Base-by-base conservation (phyloP, 2,329 filamentous ascomycete species). In the Phyllosticta citribraziliensis region DNA sequence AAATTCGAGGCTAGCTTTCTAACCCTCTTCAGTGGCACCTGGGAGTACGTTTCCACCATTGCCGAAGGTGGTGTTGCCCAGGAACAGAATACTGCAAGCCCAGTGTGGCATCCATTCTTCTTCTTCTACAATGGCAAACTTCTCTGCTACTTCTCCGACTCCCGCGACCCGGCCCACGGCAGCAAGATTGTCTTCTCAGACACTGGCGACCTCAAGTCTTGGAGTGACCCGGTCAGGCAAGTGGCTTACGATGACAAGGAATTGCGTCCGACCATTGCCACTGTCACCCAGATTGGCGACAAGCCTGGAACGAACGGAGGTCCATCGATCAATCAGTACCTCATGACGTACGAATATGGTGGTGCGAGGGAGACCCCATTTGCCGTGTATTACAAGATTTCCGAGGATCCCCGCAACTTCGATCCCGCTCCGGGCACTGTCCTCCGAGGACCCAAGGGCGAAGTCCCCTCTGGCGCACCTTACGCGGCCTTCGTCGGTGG, bases 71-170 rank as follows among this genome's bases (percentile, higher is more conserved):
- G 85, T n/a, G 78, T 78, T 55, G 85, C 86, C 2, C 67, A 76
- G 0, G 82, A 86, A 2, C 79, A 83, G 67, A 88, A 89, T 67
- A 86, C 84, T 1, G 70, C 84, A 47, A 87, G 84, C 0, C 85
- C 86, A 0, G 83, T 90, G 20, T 90, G 87, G 87, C 88, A 90
- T 70, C 87, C 87, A 0, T 88, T 87, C 70, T 72, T 89, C 52
- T 79, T 80, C 69, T 75, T 80, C 53, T 79, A 85, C 69, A 73
- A 87, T 61, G 78, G 82, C 58, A 76, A 82, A 57, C 73, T 89
- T 19, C 79, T 89, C 40, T 76, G 80, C 66, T 89, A 88, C 76
- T 89, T 89, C 75, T 85, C 86, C 1, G 87, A 89, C 70, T 87
- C 89, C 69, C 81, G 87, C 40, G 85, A 85, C 64, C 63, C 69